A percentile compares a stretch with the other conserved stretches of the same genome.
These are phyloP conservation scores for Hypoxylon sp. DNA, from an alignment of 2,329 filamentous ascomycete genomes.

Conservation along the genomic window DNA sequence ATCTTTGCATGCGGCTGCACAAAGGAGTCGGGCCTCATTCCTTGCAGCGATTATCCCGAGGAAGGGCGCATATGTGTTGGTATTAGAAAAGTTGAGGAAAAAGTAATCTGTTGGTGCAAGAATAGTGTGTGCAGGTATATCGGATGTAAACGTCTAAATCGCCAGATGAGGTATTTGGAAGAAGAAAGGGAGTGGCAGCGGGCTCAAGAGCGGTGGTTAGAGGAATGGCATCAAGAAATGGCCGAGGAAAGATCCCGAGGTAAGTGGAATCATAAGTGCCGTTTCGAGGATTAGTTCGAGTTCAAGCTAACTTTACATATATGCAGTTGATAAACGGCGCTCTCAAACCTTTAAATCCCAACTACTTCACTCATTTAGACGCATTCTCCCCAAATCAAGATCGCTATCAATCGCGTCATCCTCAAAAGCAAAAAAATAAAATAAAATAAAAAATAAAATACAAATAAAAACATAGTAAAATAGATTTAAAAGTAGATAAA, in stretches of 20 bases:
- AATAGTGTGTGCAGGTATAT: constrained; percentile 32
- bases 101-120: constrained; percentile 30
- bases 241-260: no score
- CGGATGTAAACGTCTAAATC: constrained; percentile 24
- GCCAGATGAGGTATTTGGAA: constrained; percentile 33
- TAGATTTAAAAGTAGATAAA: no score
- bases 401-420: background rate
- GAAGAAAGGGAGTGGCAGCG: constrained; percentile 30
- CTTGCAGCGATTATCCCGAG: constrained; percentile 6
- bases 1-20: constrained; percentile 31
- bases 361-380: background rate
- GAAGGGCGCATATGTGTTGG: constrained; percentile 3
- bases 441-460: no score
- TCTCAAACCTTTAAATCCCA: background rate
- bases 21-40: constrained; percentile 5
- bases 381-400: background rate
- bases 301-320: background rate
- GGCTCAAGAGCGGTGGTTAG: background rate
- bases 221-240: background rate
- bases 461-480: no score
- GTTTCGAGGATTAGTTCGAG: no score
- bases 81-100: constrained; percentile 3
- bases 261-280: background rate
- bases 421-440: background rate
- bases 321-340: background rate